Conservation (phyloP, 768 basidiomycete species). For the Filobasidium floriforme region DNA sequence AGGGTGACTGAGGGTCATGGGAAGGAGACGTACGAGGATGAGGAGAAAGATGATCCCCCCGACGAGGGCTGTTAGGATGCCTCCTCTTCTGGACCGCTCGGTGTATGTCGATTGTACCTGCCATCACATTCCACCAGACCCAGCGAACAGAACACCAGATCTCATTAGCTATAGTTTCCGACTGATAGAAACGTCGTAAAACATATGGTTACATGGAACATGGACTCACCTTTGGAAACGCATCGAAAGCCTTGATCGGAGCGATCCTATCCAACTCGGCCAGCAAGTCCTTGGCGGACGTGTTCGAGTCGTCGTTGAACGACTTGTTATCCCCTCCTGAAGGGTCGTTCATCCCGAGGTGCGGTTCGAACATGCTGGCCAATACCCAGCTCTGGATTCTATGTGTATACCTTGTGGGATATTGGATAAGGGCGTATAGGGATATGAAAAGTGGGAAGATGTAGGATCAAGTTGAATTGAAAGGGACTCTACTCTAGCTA, state of each 20-base stretch:
- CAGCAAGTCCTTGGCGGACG: constrained; percentile 27
- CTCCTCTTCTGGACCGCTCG: constrained; percentile 34
- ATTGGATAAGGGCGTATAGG: too few species aligned
- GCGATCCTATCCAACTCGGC: constrained; percentile 43
- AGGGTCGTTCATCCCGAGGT: constrained; percentile 28
- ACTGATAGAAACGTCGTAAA: too few species aligned
- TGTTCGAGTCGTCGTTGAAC: constrained; percentile 18
- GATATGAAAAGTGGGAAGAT: too few species aligned
- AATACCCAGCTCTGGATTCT: too few species aligned
- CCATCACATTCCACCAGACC: neutral
- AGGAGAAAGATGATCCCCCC: constrained; percentile 38
- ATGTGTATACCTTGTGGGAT: too few species aligned
- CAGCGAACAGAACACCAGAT: too few species aligned
- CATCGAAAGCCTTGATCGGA: constrained; percentile 43
- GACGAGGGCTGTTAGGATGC: constrained; percentile 38
- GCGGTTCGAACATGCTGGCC: constrained; percentile 44
- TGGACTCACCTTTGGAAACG: constrained; percentile 43
- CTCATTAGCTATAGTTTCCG: too few species aligned
- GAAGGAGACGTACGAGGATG: constrained; percentile 29
- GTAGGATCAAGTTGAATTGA: too few species aligned
- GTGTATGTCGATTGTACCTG: constrained; percentile 43
- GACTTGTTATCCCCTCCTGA: constrained; percentile 9
- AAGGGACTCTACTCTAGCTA: too few species aligned
- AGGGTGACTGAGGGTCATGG: neutral
- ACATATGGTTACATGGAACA: too few species aligned